These are phyloP conservation scores for Hanseniaspora thailandica DNA, from an alignment of 805 yeast species.

Conservation along the genomic window DNA sequence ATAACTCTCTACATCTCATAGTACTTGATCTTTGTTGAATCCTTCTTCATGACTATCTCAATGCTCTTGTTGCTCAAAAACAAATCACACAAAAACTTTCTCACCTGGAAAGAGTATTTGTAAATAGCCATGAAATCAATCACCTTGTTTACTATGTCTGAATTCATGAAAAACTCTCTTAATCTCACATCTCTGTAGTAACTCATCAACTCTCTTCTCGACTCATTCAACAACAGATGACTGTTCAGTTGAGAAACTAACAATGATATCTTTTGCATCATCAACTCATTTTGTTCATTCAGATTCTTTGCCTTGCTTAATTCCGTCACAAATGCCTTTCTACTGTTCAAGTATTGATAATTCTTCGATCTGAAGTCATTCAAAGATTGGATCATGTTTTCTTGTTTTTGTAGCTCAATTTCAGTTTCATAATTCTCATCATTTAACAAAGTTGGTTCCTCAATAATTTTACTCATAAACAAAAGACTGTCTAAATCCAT, in stretches of 20 bases:
- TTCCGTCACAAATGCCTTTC: constrained; percentile 37
- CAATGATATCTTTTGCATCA: constrained; percentile 25
- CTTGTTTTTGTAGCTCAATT: constrained; percentile 15
- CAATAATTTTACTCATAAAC: constrained; percentile 21
- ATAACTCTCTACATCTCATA: neutral
- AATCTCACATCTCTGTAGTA: neutral
- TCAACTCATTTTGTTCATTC: constrained; percentile 20
- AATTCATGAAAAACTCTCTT: constrained; percentile 16
- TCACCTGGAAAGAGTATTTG: constrained; percentile 48
- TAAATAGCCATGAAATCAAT: constrained; percentile 43
- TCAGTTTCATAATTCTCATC: constrained; percentile 16
- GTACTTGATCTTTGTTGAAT: constrained; percentile 22
- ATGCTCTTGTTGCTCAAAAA: constrained; percentile 44
- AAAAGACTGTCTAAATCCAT: constrained; percentile 21
- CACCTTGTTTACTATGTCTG: constrained; percentile 43
- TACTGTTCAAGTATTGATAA: constrained; percentile 25
- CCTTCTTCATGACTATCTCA: constrained; percentile 40
- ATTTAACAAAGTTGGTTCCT: constrained; percentile 20
- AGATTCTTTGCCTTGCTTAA: constrained; percentile 32
- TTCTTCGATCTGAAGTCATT: constrained; percentile 3
- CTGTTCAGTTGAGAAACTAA: constrained; percentile 47
- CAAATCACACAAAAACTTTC: constrained; percentile 56
- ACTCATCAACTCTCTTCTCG: constrained; percentile 10
- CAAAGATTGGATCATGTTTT: constrained; percentile 13
- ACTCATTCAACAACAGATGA: constrained; percentile 29